A percentile compares a stretch with the other conserved stretches of the same genome.
phyloP scores from a whole-genome alignment of 2,329 filamentous ascomycete species.

The Pseudogymnoascus pannorum region DNA sequence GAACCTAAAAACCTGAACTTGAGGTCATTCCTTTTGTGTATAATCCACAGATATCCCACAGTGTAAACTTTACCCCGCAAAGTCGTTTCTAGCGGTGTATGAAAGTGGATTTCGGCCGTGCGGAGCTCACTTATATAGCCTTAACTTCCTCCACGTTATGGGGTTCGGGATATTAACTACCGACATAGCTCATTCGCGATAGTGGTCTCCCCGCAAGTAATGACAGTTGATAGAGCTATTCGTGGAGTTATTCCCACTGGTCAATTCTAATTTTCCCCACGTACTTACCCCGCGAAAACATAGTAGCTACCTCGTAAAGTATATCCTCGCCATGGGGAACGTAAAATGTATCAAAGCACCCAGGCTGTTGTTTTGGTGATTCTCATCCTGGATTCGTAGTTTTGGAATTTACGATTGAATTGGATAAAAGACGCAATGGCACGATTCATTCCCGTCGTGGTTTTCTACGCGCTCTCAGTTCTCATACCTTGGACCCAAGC shows the following conservation, averaged over 20 bases:
- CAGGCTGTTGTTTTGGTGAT: not conserved
- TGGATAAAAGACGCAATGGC: not conserved
- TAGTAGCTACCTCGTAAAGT: not conserved
- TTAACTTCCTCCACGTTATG: not conserved
- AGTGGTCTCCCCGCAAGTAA: not conserved
- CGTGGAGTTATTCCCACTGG: conserved; percentile 6
- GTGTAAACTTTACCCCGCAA: not conserved
- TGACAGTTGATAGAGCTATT: not conserved
- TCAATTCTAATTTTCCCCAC: not conserved
- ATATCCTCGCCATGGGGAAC: not conserved
- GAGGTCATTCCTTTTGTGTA: not conserved
- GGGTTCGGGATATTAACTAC: not conserved
- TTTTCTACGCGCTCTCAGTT: not conserved
- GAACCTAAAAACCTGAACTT: not conserved
- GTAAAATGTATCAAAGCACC: not conserved
- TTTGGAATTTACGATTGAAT: not conserved
- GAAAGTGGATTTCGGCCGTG: conserved; percentile 3
- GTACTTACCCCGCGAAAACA: not conserved
- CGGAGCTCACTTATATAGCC: not conserved
- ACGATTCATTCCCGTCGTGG: not conserved
- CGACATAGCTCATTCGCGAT: conserved; percentile 11
- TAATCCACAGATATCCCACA: not conserved
- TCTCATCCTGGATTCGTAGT: not conserved
- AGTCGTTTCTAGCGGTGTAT: not conserved
- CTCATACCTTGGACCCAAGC: not conserved